These are phyloP conservation scores for Rhododendron kiyosumense DNA, from an alignment of 148 eudicot genomes.

Conservation along the genomic window DNA sequence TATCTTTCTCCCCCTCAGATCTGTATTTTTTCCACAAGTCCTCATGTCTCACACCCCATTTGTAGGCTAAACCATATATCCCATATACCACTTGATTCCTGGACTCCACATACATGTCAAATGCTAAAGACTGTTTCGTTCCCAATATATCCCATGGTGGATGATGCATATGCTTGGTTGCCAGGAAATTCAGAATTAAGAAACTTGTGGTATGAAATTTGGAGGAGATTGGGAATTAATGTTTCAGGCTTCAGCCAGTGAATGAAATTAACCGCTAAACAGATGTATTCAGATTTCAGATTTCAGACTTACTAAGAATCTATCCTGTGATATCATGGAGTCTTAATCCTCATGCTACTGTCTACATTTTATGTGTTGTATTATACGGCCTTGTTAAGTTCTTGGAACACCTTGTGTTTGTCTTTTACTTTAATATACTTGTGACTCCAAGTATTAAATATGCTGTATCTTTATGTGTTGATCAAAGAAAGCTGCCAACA, in stretches of 20 bases:
- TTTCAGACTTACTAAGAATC: background rate
- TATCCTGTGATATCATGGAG: background rate
- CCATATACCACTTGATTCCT: background rate
- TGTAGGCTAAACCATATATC: background rate
- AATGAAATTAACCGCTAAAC: background rate
- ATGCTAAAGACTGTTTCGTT: background rate
- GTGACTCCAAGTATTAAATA: background rate
- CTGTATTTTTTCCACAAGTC: background rate
- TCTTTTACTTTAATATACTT: background rate
- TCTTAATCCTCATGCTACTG: background rate
- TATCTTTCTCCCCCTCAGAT: background rate
- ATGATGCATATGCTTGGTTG: background rate
- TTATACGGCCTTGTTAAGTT: background rate
- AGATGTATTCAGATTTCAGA: background rate
- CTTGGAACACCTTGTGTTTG: background rate
- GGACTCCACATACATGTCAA: background rate
- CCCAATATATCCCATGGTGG: background rate
- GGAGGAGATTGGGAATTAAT: background rate
- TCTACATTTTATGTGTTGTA: background rate
- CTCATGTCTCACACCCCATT: background rate
- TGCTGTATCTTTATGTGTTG: background rate
- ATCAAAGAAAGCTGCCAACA: constrained; percentile 7
- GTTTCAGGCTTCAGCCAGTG: background rate
- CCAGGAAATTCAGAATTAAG: background rate
- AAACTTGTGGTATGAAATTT: background rate